Evolutionary conservation across 192 early-diverging fungal genomes (phyloP).

Genomic region (Umbelopsis ramanniana): DNA sequence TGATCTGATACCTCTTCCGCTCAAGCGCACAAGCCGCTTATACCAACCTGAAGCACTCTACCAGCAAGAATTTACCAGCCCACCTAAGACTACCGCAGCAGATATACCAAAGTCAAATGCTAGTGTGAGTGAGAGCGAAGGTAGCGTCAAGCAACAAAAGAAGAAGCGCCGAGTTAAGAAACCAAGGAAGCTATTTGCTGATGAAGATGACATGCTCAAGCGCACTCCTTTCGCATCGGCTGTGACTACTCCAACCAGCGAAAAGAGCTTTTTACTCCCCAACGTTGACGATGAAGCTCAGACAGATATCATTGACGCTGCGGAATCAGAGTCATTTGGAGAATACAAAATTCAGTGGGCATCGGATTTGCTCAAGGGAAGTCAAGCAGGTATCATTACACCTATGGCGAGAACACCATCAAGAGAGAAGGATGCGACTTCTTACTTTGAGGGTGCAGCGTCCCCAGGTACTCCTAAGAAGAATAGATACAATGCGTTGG

Average conservation of each 20-base stretch:
- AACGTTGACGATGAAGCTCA: background rate
- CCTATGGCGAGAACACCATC: slow-evolving; percentile 1
- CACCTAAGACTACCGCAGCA: background rate
- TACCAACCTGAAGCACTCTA: background rate
- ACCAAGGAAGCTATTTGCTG: slow-evolving; percentile 14
- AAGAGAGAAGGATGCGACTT: background rate
- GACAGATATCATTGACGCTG: background rate
- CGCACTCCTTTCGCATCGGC: slow-evolving; percentile 27
- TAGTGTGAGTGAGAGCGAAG: background rate
- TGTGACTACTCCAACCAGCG: slow-evolving; percentile 22
- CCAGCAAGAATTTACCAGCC: background rate
- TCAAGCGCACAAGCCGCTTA: slow-evolving; percentile 34
- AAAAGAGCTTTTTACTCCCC: slow-evolving; percentile 7
- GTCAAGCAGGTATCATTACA: background rate
- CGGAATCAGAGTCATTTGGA: slow-evolving; percentile 1
- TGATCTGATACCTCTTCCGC: slow-evolving; percentile 37
- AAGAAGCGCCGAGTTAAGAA: slow-evolving; percentile 18
- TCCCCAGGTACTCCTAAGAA: slow-evolving; percentile 1
- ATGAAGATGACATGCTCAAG: slow-evolving; percentile 13
- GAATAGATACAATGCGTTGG: slow-evolving; percentile 2
- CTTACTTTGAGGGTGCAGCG: background rate
- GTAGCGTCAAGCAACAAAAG: background rate
- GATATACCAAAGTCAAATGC: background rate
- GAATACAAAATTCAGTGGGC: slow-evolving; percentile 21
- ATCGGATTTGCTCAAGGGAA: slow-evolving; percentile 2